Evolutionary conservation across 2,329 filamentous ascomycete genomes (phyloP), one percentile per base, ranked within the genome.

Genomic region (Parastagonospora avenae): DNA sequence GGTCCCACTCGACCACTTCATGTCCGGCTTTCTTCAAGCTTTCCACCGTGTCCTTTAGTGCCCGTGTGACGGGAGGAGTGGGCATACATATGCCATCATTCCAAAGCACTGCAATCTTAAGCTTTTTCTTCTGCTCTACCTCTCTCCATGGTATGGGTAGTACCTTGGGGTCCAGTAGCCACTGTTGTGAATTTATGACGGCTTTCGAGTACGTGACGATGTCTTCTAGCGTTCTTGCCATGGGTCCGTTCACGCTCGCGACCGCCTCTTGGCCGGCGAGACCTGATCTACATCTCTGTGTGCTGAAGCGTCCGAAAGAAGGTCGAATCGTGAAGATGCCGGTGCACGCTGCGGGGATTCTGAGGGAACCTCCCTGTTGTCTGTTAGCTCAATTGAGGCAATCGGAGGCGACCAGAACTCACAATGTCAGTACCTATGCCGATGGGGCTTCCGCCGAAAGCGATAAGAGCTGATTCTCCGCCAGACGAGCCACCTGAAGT

Each of bases 401-500:
- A 2, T 4, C 12, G 3, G 24, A 11, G n/a, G 8, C 4, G 27
- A 8, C 14, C n/a, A 8, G 11, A 2, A 52, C 55, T 29, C 53
- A 80, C 80, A 46, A 89, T 87, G 55, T 89, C 86, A 0, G 85
- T 85, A 1, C 85, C 86, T 0, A 88, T 76, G 8, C 87, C 87
- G 1, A 88, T 54, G 1, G 80, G 77, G 52, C 81, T 84, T 12
- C 86, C 87, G 8, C 73, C 71, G 50, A 89, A 80, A 0, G 76
- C 74, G 31, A 90, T 79, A 2, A 90, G 76, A 0, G 86, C 86
- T 5, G 81, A 81, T 64, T 90, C 87, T 38, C 87, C 87, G 2
- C 87, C 87, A 0, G 85, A 87, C 32, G 82, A 85, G 8, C 87
- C 87, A 9, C 87, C 87, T 16, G 81, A 81, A 0, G 85, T 88